These are phyloP conservation scores for Fusarium torreyae DNA, from an alignment of 2,329 filamentous ascomycete species.

Conservation along the genomic window DNA sequence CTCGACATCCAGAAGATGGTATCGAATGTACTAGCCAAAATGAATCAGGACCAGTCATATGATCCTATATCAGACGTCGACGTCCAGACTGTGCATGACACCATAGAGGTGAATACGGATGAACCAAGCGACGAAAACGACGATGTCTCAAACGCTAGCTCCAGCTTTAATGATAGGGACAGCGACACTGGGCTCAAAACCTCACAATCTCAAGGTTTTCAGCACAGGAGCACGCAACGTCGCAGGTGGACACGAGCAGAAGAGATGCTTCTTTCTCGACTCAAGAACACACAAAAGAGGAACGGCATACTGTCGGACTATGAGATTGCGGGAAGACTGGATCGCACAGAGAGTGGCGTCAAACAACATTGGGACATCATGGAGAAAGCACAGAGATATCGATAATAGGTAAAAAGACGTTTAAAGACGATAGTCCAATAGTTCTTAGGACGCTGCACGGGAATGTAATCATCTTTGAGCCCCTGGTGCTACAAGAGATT, in stretches of 20 bases:
- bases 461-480: too few species aligned
- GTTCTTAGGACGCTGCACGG: too few species aligned
- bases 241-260: not conserved
- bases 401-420: too few species aligned
- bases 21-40: not conserved
- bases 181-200: not conserved
- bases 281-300: slow-evolving; percentile 1
- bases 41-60: not conserved
- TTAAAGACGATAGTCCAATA: too few species aligned
- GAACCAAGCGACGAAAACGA: not conserved
- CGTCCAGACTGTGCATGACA: not conserved
- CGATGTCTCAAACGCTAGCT: not conserved
- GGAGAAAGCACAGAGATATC: too few species aligned
- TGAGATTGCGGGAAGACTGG: not conserved
- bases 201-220: not conserved
- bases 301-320: not conserved
- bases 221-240: not conserved
- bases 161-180: not conserved
- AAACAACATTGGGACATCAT: slow-evolving; percentile 10
- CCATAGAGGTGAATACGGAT: not conserved
- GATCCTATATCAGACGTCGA: not conserved
- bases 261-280: not conserved
- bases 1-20: not conserved
- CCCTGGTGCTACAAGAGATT: too few species aligned
- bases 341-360: not conserved